Evolutionary conservation across 2,329 filamentous ascomycete species (phyloP), one percentile per base, ranked within the genome.

Genomic region (Colletotrichum acutatum): DNA sequence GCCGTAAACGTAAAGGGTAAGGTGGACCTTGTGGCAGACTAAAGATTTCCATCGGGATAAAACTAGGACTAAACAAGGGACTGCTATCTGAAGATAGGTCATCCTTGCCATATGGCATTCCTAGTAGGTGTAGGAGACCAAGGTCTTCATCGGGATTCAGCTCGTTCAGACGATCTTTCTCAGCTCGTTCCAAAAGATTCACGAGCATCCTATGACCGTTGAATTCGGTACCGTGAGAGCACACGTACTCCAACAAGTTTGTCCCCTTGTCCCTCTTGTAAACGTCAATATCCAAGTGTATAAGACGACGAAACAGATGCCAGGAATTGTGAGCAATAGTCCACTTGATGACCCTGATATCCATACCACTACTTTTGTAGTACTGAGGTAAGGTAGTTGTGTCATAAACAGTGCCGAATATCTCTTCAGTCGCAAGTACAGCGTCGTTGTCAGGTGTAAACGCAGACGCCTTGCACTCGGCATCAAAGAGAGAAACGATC

Each of bases 281-380:
- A 4, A 58, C 60, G 6, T 65, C 14, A 16, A 19, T 6, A 2
- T 30, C 59, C 4, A 14, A 28, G 6, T 22, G 46, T 2, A 69
- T 52, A 2, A 69, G 52, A 19, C 60, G 59, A 22, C 26, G 59
- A 4, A 69, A 62, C 3, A 69, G 32, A 12, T 49, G 64, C 8
- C 63, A 19, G 8, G 66, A 69, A n/a, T 69, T 60, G 49, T 42
- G n/a, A 22, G 7, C 30, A 8, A 65, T 22, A 9, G 66, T 60
- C 66, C 66, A 69, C 14, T 63, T 49, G 3, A 69, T 26, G 19
- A 58, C 52, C 11, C 14, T 16, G 5, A 57, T 14, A 6, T 58
- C 66, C 4, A 69, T 14, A 0, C 32, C 16, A 16, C 32, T 64
- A 9, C 5, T 26, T 22, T 30, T 26, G 3, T 64, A 37, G 26